Base-by-base conservation (phyloP, 169 alveolate species). In the Cryptosporidium parvum region DNA sequence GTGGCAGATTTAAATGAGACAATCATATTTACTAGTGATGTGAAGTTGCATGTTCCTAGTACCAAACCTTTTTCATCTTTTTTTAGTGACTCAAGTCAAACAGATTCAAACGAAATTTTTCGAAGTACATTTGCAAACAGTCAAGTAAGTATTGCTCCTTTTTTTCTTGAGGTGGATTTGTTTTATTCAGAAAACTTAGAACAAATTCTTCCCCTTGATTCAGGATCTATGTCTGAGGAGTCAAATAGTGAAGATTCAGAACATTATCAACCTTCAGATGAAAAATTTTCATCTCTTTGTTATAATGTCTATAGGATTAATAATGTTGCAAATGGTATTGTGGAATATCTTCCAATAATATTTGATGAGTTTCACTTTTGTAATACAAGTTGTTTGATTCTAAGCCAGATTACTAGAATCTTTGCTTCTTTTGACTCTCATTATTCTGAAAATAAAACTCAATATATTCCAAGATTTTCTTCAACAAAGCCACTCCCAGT, bases 281-380 rank as follows among this genome's bases (percentile, higher is more conserved):
- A 65, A 3, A 75, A 80, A 26, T 80, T 62, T 80, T 31, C 59
- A 42, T 59, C 75, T 23, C 69, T 80, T n/a, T 61, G 80, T 39
- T 80, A 80, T 51, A 80, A 80, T 80, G 89, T 80, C 10, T 80
- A 80, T 29, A 80, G 56, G 62, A 80, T 80, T 45, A 80, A 80
- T 62, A 80, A 80, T 29, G 89, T 80, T 42, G 56, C 89, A 42
- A 61, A 44, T 80, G 89, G 89, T 37, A 61, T 80, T 35, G 75
- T 80, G 44, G 89, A 80, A 33, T 80, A 62, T 59, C 33, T 80
- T 2, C 89, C 89, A 8, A 62, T 80, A 62, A 37, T 62, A 62
- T 80, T 80, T 80, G 89, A 80, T 42, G 89, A 80, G 29, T 80
- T 62, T 18, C 89, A 80, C 42, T 80, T 80, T 80, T 80, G 89